phyloP scores from a whole-genome alignment of 2,329 filamentous ascomycete species.

The Pestalotiopsis sp. region DNA sequence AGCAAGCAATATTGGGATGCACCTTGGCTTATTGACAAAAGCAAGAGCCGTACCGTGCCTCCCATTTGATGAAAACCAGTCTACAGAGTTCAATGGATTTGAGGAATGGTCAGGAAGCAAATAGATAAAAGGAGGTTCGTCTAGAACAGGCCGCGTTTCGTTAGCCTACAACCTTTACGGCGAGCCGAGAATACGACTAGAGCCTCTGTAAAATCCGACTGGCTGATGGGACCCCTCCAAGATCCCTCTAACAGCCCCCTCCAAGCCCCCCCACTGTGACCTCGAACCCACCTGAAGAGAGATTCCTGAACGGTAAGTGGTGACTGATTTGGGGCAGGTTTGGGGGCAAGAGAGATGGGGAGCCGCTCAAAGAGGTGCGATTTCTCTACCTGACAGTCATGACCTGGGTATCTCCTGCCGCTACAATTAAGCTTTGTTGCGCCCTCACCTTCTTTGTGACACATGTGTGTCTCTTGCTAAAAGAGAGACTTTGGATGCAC shows the following conservation, averaged over 20 bases:
- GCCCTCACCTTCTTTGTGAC: background rate
- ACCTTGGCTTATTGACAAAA: background rate
- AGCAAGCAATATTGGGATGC: background rate
- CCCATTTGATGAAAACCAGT: background rate
- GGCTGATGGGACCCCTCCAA: constrained; percentile 2
- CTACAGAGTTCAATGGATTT: background rate
- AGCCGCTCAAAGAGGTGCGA: background rate
- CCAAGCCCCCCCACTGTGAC: constrained; percentile 1
- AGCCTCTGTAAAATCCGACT: constrained; percentile 12
- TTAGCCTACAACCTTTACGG: constrained; percentile 7
- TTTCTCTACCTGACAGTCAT: background rate
- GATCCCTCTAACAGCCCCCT: constrained; percentile 9
- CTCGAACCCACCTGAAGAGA: background rate
- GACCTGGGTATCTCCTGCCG: background rate
- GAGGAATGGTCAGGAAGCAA: background rate
- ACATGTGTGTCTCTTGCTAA: background rate
- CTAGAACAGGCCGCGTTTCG: background rate
- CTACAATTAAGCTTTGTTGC: background rate
- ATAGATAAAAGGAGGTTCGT: background rate
- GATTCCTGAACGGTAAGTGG: background rate
- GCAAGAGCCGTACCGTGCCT: background rate
- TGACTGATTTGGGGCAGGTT: background rate
- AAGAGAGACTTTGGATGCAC: background rate
- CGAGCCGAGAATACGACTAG: background rate
- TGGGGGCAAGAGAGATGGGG: background rate